These are phyloP conservation scores for Mortierella sp. DNA, from an alignment of 371 early-diverging fungal genomes.

Conservation along the genomic window DNA sequence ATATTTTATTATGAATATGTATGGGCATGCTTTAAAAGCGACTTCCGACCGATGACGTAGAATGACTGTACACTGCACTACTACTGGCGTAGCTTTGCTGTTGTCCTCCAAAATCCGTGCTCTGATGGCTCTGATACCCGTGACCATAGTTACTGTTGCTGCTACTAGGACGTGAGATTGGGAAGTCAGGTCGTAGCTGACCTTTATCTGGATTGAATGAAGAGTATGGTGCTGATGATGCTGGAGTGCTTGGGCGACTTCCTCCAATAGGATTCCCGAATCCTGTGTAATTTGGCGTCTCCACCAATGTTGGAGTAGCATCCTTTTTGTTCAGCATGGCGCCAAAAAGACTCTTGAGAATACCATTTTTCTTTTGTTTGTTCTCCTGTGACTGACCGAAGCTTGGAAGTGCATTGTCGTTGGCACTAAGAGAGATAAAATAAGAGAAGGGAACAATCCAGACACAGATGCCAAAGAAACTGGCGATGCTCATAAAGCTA, in stretches of 20 bases:
- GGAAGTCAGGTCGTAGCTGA: conserved; percentile 17
- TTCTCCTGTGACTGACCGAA: conserved; percentile 56
- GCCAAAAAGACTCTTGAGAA: conserved; percentile 53
- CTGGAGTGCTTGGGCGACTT: not conserved
- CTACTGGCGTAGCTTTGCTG: conserved; percentile 39
- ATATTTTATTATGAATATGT: not conserved
- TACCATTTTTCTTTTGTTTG: conserved; percentile 46
- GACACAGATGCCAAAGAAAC: conserved; percentile 89
- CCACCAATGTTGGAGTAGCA: conserved; percentile 26
- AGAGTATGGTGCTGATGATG: conserved; percentile 8
- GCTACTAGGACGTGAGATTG: conserved; percentile 40
- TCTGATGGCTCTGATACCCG: conserved; percentile 10
- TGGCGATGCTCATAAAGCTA: conserved; percentile 82
- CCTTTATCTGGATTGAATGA: conserved; percentile 36
- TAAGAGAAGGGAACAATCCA: conserved; percentile 91
- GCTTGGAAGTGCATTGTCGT: conserved; percentile 85
- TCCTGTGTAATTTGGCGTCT: conserved; percentile 46
- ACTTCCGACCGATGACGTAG: conserved; percentile 26
- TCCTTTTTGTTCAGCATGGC: conserved; percentile 51
- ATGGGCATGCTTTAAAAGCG: conserved; percentile 23
- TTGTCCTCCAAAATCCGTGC: conserved; percentile 12
- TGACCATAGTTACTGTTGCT: conserved; percentile 39
- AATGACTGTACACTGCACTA: conserved; percentile 40
- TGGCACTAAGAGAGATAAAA: conserved; percentile 89
- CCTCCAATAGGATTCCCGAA: conserved; percentile 33